These are phyloP conservation scores for Suhomyces bribrorum DNA, from an alignment of 1,139 yeast species.

Conservation along the genomic window DNA sequence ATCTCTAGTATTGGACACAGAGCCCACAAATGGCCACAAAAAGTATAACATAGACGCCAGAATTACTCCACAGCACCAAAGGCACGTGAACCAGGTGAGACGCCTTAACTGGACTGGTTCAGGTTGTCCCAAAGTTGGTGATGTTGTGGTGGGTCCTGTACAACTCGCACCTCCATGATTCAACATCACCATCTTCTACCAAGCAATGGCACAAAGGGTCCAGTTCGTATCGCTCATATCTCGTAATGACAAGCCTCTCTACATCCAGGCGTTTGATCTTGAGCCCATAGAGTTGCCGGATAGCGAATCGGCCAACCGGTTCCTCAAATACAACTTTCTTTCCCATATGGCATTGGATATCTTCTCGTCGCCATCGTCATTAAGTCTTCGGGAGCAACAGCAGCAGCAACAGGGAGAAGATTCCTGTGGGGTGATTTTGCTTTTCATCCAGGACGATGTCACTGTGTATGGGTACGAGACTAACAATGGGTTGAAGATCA, in stretches of 20 bases:
- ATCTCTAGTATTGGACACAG: too few species aligned
- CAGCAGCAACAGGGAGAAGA: conserved; percentile 21
- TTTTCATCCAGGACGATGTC: conserved; percentile 63
- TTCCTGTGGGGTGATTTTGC: conserved; percentile 36
- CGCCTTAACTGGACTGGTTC: too few species aligned
- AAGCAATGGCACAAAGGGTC: conserved; percentile 16
- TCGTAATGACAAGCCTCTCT: conserved; percentile 57
- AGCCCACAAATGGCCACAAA: too few species aligned
- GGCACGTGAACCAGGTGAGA: too few species aligned
- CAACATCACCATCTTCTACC: too few species aligned
- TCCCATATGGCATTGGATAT: conserved; percentile 70
- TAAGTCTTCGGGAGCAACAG: conserved; percentile 42
- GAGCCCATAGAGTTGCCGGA: conserved; percentile 15
- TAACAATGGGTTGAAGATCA: conserved; percentile 59
- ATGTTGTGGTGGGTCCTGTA: too few species aligned
- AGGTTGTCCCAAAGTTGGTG: too few species aligned
- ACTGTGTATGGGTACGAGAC: conserved; percentile 64
- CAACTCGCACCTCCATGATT: too few species aligned
- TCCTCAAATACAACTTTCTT: conserved; percentile 60
- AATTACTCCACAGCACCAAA: too few species aligned
- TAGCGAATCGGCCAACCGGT: conserved; percentile 38
- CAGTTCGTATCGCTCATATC: conserved; percentile 56
- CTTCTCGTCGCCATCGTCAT: conserved; percentile 54
- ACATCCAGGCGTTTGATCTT: conserved; percentile 53
- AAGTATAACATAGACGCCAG: too few species aligned